Percentiles rank a stretch among this genome's conserved stretches.
Evolutionary conservation across 2,329 filamentous ascomycete species (phyloP).

Genomic region (Cladophialophora exuberans): DNA sequence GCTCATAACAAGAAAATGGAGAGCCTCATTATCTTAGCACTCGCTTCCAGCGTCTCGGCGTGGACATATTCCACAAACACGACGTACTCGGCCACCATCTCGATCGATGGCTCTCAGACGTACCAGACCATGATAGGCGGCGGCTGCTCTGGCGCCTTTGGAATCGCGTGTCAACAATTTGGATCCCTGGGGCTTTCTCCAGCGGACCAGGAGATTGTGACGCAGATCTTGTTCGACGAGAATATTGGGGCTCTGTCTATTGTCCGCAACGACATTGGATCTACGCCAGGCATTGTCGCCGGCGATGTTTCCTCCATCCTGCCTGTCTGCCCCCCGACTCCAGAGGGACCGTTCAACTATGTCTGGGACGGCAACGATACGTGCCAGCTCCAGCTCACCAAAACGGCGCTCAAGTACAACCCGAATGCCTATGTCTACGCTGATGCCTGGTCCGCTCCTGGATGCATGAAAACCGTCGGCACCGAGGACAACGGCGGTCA

Average conservation of each 20-base stretch:
- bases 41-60: constrained; percentile 13
- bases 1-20: constrained; percentile 12
- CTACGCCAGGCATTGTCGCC: constrained; percentile 36
- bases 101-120: constrained; percentile 15
- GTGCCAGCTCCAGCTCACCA: constrained; percentile 57
- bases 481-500: constrained; percentile 50
- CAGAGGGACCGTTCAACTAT: constrained; percentile 47
- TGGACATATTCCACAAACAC: constrained; percentile 16
- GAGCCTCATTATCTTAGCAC: constrained; percentile 10
- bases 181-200: constrained; percentile 29
- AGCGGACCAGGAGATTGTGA: constrained; percentile 19
- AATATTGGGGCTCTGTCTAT: constrained; percentile 50
- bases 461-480: constrained; percentile 56
- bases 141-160: constrained; percentile 22
- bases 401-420: constrained; percentile 49
- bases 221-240: constrained; percentile 19
- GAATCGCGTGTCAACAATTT: constrained; percentile 21
- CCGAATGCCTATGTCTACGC: constrained; percentile 48
- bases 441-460: constrained; percentile 56
- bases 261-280: constrained; percentile 54
- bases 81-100: constrained; percentile 13
- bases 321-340: constrained; percentile 50
- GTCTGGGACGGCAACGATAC: constrained; percentile 52
- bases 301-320: constrained; percentile 42
- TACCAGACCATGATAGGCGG: constrained; percentile 23